phyloP scores from a whole-genome alignment of 2,329 filamentous ascomycete genomes.

The Ceratocystis lukuohia region DNA sequence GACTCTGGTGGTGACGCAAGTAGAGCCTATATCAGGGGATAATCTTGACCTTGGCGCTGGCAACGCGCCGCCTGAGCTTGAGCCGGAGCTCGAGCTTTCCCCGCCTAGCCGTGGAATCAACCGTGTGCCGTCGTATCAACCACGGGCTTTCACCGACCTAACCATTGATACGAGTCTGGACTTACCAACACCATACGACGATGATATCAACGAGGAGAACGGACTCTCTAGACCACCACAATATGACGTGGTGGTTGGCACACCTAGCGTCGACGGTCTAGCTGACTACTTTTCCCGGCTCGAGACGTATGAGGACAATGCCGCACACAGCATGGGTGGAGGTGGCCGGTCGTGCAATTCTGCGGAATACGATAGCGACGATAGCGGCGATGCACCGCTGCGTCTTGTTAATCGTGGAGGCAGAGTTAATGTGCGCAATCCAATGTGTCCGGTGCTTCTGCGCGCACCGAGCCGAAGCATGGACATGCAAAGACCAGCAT shows the following conservation, averaged over 20 bases:
- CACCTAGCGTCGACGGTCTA: conserved; percentile 51
- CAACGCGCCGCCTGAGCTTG: background rate
- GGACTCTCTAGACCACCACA: conserved; percentile 61
- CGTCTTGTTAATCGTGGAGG: conserved; percentile 39
- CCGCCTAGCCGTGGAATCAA: conserved; percentile 36
- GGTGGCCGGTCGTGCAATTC: conserved; percentile 24
- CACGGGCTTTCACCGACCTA: conserved; percentile 64
- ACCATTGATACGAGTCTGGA: conserved; percentile 24
- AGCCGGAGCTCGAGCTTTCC: background rate
- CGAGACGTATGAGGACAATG: conserved; percentile 49
- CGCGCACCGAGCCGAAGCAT: conserved; percentile 43
- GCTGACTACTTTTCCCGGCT: conserved; percentile 80
- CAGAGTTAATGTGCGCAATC: conserved; percentile 45
- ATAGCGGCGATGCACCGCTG: conserved; percentile 26
- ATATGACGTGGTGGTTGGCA: conserved; percentile 67
- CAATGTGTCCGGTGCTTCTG: conserved; percentile 40
- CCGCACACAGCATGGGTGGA: background rate
- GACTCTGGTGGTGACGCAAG: background rate
- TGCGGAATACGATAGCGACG: conserved; percentile 26
- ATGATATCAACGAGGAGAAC: conserved; percentile 22
- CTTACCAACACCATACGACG: conserved; percentile 26
- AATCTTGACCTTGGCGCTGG: background rate
- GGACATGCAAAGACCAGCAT: conserved; percentile 37
- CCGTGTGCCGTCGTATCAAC: conserved; percentile 73
- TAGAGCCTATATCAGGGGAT: conserved; percentile 2